Base-by-base conservation (phyloP, 2,329 filamentous ascomycete species). In the Colletotrichum melonis region DNA sequence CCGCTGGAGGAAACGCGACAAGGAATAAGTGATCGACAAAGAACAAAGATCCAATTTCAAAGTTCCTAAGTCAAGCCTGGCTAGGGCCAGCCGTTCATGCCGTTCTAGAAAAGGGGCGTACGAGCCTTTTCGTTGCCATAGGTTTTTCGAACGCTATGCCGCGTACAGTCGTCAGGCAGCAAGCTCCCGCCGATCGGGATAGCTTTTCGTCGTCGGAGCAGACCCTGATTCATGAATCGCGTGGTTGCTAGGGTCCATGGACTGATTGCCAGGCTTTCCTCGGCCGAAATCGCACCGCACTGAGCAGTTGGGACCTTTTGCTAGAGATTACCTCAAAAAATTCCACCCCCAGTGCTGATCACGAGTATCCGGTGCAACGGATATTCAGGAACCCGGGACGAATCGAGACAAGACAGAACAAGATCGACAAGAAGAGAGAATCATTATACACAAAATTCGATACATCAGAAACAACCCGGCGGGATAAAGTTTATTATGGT, bases 161-260 rank as follows among this genome's bases (percentile, higher is more conserved):
- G 24, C 32, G 38, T 52, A 26, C 62, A 64, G 46, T 26, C 62
- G 19, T 64, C n/a, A 22, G 62, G 46, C 62, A 28, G n/a, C 42
- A 49, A 49, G 42, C 42, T 49, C 42, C 9, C 49, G 28, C 49
- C 66, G 59, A 64, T 49, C 67, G 8, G 6, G 12, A 58, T 54
- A 58, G 28, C 19, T 35, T 16, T 30, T 8, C 16, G 26, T 5
- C 22, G 38, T 55, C 3, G 38, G 54, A 55, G 24, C 52, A 2
- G 32, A 49, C 66, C 42, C 59, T 49, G 59, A 38, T 35, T 55
- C 70, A 73, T 60, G 59, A 69, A 59, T 73, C 66, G 60, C 55
- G 70, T 69, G 19, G 54, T 30, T 35, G 30, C 55, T n/a, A 24
- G 59, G 54, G 66, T 35, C 16, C 22, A 30, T 42, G 24, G 56